Conservation (phyloP, 73 alveolate species). For the Stentor coeruleus region DNA sequence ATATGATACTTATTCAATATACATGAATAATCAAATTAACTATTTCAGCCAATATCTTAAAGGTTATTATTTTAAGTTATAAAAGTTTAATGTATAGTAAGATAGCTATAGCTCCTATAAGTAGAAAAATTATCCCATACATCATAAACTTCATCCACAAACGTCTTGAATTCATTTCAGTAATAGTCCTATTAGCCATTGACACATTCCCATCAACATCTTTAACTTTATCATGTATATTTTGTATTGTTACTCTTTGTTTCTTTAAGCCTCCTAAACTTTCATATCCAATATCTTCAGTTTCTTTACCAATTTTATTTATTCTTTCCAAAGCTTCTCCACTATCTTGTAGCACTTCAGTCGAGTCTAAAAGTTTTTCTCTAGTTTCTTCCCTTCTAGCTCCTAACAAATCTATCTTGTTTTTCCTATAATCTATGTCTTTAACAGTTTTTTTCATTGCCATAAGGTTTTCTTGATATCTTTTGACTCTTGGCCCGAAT, state of each 20-base stretch:
- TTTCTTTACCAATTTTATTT: background rate
- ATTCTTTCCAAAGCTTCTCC: conserved; percentile 22
- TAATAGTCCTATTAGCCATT: conserved; percentile 2
- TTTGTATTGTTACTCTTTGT: background rate
- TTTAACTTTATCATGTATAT: background rate
- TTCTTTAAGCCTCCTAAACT: background rate
- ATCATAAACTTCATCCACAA: conserved; percentile 6
- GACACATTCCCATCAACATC: conserved; percentile 7
- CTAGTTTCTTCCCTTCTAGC: background rate
- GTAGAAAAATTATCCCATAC: conserved; percentile 12
- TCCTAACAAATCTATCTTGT: conserved; percentile 11
- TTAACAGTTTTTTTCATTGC: background rate
- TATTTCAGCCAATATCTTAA: too few relatives aligned
- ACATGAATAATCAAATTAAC: too few relatives aligned
- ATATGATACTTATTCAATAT: too few relatives aligned
- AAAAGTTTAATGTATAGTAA: background rate
- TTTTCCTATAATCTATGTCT: background rate
- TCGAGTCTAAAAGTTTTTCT: background rate
- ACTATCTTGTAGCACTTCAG: background rate
- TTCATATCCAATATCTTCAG: conserved; percentile 15
- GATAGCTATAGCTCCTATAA: background rate
- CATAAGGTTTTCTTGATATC: background rate
- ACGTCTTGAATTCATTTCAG: conserved; percentile 1
- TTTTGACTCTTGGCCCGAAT: background rate
- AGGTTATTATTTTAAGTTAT: background rate